Percentiles rank a stretch among this genome's conserved stretches.
Conservation (phyloP, 768 basidiomycete species). For the Mycena polygramma region DNA sequence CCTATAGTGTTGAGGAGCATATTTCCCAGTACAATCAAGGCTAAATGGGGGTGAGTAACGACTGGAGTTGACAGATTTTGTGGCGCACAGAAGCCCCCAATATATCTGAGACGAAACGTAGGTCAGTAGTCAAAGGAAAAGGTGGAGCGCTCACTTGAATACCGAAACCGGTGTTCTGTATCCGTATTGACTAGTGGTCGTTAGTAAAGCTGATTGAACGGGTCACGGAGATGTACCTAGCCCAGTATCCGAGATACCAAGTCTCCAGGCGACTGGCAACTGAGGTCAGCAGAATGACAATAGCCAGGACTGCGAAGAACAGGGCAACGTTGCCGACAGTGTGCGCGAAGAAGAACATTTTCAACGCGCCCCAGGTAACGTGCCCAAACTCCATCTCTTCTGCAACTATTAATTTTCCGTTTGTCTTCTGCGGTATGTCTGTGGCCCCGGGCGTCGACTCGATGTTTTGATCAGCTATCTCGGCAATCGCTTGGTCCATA, state of each 20-base stretch:
- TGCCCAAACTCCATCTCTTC: conserved; percentile 75
- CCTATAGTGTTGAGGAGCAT: conserved; percentile 49
- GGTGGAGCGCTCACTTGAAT: conserved; percentile 54
- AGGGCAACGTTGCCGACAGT: too few relatives aligned
- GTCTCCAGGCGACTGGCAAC: conserved; percentile 26
- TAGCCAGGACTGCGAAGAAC: too few relatives aligned
- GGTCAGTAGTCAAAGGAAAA: background rate
- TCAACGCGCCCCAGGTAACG: conserved; percentile 58
- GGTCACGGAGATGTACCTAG: conserved; percentile 13
- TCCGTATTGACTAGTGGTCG: conserved; percentile 1
- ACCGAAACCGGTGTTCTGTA: conserved; percentile 35
- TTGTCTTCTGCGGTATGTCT: conserved; percentile 45
- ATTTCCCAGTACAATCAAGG: conserved; percentile 48
- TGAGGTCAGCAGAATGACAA: conserved; percentile 26
- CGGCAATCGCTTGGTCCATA: conserved; percentile 52
- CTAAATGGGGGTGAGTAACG: conserved; percentile 26
- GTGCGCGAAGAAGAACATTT: too few relatives aligned
- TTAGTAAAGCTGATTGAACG: background rate
- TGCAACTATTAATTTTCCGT: conserved; percentile 70
- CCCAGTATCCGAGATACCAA: conserved; percentile 43
- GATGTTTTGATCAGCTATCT: conserved; percentile 45
- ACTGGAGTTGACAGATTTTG: background rate
- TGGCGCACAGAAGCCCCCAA: conserved; percentile 54
- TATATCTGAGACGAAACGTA: conserved; percentile 55
- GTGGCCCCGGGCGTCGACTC: conserved; percentile 32